Base-by-base conservation (phyloP, 257 asterid genomes). In the Coffea canephora region DNA sequence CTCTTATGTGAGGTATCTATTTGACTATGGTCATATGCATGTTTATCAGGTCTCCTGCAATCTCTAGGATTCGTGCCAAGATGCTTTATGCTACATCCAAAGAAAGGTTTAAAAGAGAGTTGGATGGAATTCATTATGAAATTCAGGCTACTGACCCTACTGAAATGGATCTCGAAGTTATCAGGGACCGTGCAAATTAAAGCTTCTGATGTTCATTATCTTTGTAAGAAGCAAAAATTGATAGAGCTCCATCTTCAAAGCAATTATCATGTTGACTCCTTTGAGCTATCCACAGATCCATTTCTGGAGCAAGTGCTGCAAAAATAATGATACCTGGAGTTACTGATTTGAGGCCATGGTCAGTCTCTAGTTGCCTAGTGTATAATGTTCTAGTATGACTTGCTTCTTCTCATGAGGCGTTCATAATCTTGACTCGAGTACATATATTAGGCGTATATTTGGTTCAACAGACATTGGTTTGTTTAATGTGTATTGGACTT, bases 131-230 rank as follows among this genome's bases (percentile, higher is more conserved):
- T 59, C 89, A 82, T 73, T 86, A 84, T 66, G 87, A 86, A 71
- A 84, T 86, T 76, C 86, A 86, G 76, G 89, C 89, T 55, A 86
- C 89, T 52, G 87, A 84, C 65, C 89, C 87, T 11, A 54, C 87
- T 2, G 86, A 86, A 79, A 81, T 84, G 82, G 89, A 86, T 66
- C 89, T 86, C 64, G 86, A 84, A 48, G 87, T 86, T 21, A 52
- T 86, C 64, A 76, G 78, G 74, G 84, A 86, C 10, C 87, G 83
- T 0, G 89, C 87, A 27, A 73, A 69, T 25, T 86, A 82, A 85
- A 59, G 48, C 43, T 13, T 57, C 62, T 21, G 39, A 21, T 19
- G 6, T 25, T 73, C n/a, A 9, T 39, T 4, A 39, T 39, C 72
- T 50, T 15, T 19, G 18, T 12, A 10, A 71, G 69, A 27, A 54